Conservation (phyloP, 2,329 filamentous ascomycete species). For the Colletotrichum cordylinicola region DNA sequence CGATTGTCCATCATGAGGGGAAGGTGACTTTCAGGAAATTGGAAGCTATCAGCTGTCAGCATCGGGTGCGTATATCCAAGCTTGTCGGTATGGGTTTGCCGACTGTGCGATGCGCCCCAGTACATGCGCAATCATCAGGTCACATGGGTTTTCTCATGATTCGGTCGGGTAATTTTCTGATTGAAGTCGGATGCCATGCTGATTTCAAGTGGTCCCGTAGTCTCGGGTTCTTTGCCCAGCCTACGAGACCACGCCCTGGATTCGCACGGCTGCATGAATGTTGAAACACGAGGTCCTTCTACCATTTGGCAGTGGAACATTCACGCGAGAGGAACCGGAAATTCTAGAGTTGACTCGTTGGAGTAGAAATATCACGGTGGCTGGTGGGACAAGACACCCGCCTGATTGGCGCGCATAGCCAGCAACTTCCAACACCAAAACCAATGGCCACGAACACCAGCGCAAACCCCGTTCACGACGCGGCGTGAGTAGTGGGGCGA, state of each 20-base stretch:
- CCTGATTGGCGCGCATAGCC: not conserved
- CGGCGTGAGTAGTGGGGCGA: not conserved
- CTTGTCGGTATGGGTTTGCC: not conserved
- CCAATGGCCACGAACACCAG: not conserved
- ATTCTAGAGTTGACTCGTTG: not conserved
- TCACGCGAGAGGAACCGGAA: not conserved
- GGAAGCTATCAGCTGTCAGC: fast-evolving
- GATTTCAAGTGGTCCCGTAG: not conserved
- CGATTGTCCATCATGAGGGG: not conserved
- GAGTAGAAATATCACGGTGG: not conserved
- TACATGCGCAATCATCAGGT: not conserved
- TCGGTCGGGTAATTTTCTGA: not conserved
- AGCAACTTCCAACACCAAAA: not conserved
- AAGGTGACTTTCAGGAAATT: fast-evolving
- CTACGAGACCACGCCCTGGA: not conserved
- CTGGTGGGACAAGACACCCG: not conserved
- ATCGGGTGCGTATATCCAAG: not conserved
- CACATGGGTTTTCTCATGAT: not conserved
- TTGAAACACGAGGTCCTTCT: not conserved
- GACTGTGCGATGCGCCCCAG: not conserved
- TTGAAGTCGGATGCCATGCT: not conserved
- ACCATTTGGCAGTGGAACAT: not conserved
- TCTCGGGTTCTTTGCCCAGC: not conserved
- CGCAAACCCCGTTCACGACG: not conserved
- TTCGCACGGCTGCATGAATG: not conserved